A percentile compares a stretch with the other conserved stretches of the same genome.
phyloP scores from a whole-genome alignment of 2,329 filamentous ascomycete genomes.

The Clonostachys rosea region DNA sequence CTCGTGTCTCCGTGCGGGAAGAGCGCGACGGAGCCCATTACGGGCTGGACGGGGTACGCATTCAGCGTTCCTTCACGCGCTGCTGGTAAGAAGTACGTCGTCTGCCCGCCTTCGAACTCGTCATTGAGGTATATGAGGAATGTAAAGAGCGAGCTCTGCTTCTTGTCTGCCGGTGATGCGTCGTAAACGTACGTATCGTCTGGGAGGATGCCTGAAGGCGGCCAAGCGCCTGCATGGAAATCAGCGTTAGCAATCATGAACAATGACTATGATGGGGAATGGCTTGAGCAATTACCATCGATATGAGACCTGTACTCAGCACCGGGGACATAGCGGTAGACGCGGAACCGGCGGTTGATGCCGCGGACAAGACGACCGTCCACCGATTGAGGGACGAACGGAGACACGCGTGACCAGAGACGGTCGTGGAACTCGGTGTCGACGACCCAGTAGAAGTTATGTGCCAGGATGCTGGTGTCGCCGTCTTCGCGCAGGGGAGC shows the following conservation, averaged over 20 bases:
- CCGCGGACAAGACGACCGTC: slow-evolving; percentile 55
- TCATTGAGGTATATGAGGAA: slow-evolving; percentile 68
- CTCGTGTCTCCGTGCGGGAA: slow-evolving; percentile 67
- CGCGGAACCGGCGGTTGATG: slow-evolving; percentile 65
- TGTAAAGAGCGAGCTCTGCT: slow-evolving; percentile 64
- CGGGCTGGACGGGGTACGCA: slow-evolving; percentile 63
- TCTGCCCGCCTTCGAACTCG: slow-evolving; percentile 68
- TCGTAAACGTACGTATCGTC: slow-evolving; percentile 63
- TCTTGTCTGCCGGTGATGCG: slow-evolving; percentile 50
- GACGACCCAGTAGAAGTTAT: slow-evolving; percentile 72
- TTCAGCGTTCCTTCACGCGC: slow-evolving; percentile 61
- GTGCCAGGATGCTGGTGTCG: slow-evolving; percentile 60
- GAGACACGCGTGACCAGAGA: slow-evolving; percentile 56
- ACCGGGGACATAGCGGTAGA: slow-evolving; percentile 69
- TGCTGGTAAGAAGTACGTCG: slow-evolving; percentile 65
- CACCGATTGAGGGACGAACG: slow-evolving; percentile 50
- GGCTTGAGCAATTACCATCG: slow-evolving; percentile 35
- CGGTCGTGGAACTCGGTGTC: slow-evolving; percentile 58
- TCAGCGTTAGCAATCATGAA: too few relatives aligned
- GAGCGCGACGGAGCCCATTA: slow-evolving; percentile 64
- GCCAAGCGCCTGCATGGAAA: slow-evolving; percentile 46
- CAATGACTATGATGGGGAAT: too few relatives aligned
- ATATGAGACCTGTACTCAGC: slow-evolving; percentile 70
- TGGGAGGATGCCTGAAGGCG: slow-evolving; percentile 59
- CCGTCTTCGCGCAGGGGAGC: slow-evolving; percentile 62